Percentiles rank a stretch among this genome's conserved stretches.
These are phyloP conservation scores for Pilasporangium apinafurcum DNA, from an alignment of 352 stramenopile genomes.

Conservation along the genomic window DNA sequence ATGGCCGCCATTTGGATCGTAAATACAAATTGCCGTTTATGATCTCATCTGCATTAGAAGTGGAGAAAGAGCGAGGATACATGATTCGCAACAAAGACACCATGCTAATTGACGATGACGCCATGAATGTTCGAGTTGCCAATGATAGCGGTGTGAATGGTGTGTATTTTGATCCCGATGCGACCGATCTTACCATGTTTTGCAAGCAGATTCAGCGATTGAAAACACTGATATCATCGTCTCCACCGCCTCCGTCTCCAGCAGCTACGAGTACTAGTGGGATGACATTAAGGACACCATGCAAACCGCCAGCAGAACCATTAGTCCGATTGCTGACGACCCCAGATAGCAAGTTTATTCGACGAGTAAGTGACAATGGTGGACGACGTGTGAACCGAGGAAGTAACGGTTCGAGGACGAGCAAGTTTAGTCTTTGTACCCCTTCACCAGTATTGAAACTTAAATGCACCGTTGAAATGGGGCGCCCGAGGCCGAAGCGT, in stretches of 20 bases:
- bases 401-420: conserved; percentile 6
- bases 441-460: conserved; percentile 78
- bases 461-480: conserved; percentile 74
- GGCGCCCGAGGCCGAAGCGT: conserved; percentile 59
- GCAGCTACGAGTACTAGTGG: not conserved
- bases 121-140: conserved; percentile 64
- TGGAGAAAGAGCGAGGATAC: conserved; percentile 14
- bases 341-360: conserved; percentile 24
- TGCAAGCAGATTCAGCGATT: conserved; percentile 34
- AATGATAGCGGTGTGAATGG: conserved; percentile 67
- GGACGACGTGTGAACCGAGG: not conserved
- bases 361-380: conserved; percentile 1
- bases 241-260: not conserved
- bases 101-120: conserved; percentile 77
- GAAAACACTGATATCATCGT: conserved; percentile 4
- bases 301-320: conserved; percentile 3
- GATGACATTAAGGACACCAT: conserved; percentile 6
- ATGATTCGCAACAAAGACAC: conserved; percentile 55
- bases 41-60: conserved; percentile 54
- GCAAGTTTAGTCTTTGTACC: conserved; percentile 62
- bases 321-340: conserved; percentile 26
- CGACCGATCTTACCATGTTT: conserved; percentile 25
- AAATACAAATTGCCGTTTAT: conserved; percentile 72
- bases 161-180: conserved; percentile 62
- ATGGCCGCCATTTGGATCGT: conserved; percentile 49